Conservation (phyloP, 1,284 basidiomycete species). For the Mycena sp. region DNA sequence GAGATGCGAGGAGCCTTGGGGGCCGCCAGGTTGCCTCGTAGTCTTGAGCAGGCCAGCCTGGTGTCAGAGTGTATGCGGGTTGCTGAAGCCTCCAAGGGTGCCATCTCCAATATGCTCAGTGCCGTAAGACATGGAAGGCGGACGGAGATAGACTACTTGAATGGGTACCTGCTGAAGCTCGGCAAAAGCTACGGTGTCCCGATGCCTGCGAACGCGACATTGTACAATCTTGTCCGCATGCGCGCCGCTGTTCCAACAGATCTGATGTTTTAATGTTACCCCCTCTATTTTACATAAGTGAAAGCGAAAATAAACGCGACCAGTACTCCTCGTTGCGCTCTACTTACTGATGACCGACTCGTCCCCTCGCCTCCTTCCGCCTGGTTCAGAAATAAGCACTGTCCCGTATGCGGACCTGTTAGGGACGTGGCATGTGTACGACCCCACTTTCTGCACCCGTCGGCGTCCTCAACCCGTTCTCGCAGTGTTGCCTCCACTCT, state of each 20-base stretch:
- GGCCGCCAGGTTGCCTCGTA: conserved; percentile 52
- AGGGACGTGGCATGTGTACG: conserved; percentile 21
- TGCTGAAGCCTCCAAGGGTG: conserved; percentile 63
- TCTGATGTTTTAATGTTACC: conserved; percentile 45
- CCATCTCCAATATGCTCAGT: conserved; percentile 82
- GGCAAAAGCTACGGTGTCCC: conserved; percentile 69
- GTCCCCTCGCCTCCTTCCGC: conserved; percentile 1
- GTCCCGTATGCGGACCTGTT: conserved; percentile 3
- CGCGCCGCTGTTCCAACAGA: conserved; percentile 51
- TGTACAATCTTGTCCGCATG: conserved; percentile 67
- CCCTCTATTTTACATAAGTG: neutral
- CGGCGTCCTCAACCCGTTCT: neutral
- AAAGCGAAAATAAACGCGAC: too few relatives aligned
- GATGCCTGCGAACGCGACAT: conserved; percentile 69
- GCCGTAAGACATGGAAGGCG: conserved; percentile 68
- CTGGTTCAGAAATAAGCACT: neutral
- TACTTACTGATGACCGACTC: too few relatives aligned
- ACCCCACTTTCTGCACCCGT: neutral
- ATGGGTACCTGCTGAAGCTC: conserved; percentile 83
- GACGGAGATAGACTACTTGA: conserved; percentile 88
- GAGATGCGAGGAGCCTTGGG: conserved; percentile 41
- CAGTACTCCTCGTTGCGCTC: too few relatives aligned
- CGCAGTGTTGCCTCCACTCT: conserved; percentile 18
- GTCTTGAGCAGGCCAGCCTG: conserved; percentile 51
- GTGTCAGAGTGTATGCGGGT: conserved; percentile 64